These are phyloP conservation scores for Persicaria tinctoria DNA, from an alignment of 148 eudicot genomes.

Conservation along the genomic window DNA sequence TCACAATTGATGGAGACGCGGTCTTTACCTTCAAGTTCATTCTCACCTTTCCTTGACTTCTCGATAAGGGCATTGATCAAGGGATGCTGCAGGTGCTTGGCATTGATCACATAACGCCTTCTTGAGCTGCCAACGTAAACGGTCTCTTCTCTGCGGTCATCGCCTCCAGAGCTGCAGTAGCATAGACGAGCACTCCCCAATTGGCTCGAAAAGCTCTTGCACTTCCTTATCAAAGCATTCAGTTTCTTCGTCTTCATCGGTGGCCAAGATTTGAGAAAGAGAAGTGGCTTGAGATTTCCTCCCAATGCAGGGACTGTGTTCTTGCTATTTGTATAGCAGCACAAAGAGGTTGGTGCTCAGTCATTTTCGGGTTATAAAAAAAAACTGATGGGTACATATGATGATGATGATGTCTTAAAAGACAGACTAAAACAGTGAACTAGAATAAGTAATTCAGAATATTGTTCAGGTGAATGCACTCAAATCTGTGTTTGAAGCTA, in stretches of 20 bases:
- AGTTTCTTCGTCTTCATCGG: slow-evolving; percentile 45
- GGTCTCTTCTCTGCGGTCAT: slow-evolving; percentile 27
- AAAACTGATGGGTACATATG: neutral
- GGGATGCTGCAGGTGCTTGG: slow-evolving; percentile 57
- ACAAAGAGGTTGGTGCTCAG: slow-evolving; percentile 4
- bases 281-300: neutral
- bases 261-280: neutral
- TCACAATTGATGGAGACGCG: slow-evolving; percentile 49
- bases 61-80: slow-evolving; percentile 55
- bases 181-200: slow-evolving; percentile 36
- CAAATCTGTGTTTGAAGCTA: neutral
- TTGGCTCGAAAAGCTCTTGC: slow-evolving; percentile 67
- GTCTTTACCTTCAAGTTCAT: neutral
- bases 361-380: neutral
- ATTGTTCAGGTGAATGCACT: neutral
- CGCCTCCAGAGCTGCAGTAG: slow-evolving; percentile 31
- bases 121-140: slow-evolving; percentile 65
- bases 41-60: slow-evolving; percentile 29
- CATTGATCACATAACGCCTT: slow-evolving; percentile 44
- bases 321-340: neutral
- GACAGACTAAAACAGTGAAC: neutral
- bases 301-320: neutral
- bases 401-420: neutral
- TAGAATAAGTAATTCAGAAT: neutral
- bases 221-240: slow-evolving; percentile 48